phyloP scores from a whole-genome alignment of 306 rosid genomes.

The Dryas drummondii region DNA sequence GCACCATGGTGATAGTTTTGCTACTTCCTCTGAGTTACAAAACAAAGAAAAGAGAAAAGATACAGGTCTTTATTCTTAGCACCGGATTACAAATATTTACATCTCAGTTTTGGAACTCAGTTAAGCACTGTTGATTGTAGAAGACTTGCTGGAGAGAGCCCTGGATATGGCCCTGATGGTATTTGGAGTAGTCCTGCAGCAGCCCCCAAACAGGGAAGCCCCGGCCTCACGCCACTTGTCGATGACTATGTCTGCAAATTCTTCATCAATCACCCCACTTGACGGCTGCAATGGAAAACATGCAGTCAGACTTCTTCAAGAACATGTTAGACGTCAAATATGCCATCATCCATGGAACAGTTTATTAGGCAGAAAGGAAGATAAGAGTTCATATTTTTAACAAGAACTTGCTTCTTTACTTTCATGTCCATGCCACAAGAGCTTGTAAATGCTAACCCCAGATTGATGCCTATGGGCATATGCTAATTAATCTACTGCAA shows the following conservation, averaged over 20 bases:
- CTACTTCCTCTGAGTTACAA: not conserved
- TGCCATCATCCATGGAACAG: not conserved
- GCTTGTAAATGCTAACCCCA: too few relatives aligned
- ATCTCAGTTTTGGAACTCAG: not conserved
- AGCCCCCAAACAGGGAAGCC: constrained; percentile 86
- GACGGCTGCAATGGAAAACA: constrained; percentile 47
- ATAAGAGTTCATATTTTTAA: not conserved
- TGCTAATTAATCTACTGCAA: too few relatives aligned
- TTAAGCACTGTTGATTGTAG: not conserved
- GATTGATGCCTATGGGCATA: too few relatives aligned
- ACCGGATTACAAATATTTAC: not conserved
- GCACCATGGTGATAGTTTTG: not conserved
- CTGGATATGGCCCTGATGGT: constrained; percentile 67
- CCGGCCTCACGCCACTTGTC: constrained; percentile 80
- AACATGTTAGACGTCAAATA: not conserved
- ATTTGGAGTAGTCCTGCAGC: constrained; percentile 87
- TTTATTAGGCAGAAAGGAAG: not conserved
- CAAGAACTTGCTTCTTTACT: not conserved
- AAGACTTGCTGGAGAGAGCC: constrained; percentile 40
- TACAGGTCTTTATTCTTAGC: not conserved
- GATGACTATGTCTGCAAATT: constrained; percentile 59
- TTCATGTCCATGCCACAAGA: too few relatives aligned
- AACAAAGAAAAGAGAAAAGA: not conserved
- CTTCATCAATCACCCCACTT: constrained; percentile 48
- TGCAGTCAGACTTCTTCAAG: not conserved